Evolutionary conservation across 345 rosid genomes (phyloP).

Genomic region (Murraya paniculata): DNA sequence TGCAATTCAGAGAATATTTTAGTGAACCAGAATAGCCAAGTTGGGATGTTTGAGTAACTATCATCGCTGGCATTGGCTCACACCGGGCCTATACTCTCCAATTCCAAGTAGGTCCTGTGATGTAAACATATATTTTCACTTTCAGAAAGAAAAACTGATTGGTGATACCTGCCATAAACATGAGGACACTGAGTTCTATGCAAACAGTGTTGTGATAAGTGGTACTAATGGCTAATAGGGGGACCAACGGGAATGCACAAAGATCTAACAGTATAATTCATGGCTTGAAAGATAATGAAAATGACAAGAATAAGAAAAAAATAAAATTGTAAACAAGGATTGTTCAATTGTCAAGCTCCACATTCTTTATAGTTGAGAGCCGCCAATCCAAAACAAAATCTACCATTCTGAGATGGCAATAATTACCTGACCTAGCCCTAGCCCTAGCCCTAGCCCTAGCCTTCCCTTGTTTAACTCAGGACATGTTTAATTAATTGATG

Average conservation of each 20-base stretch:
- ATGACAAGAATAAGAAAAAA: neutral
- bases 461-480: neutral
- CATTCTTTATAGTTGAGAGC: neutral
- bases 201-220: neutral
- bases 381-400: neutral
- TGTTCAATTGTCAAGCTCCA: neutral
- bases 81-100: slow-evolving; percentile 67
- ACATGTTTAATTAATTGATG: neutral
- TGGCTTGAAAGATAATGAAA: neutral
- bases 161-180: neutral
- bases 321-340: neutral
- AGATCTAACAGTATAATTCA: neutral
- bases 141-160: slow-evolving; percentile 9
- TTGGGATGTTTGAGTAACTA: neutral
- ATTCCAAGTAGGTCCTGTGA: slow-evolving; percentile 77
- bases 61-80: slow-evolving; percentile 40
- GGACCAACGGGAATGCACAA: neutral
- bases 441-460: neutral
- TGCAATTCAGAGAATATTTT: neutral
- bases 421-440: neutral
- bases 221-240: neutral
- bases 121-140: neutral
- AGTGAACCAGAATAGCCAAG: neutral
- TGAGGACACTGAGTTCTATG: neutral
- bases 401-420: neutral